Evolutionary conservation across 2,329 filamentous ascomycete genomes (phyloP).

Genomic region (Claviceps fusiformis): DNA sequence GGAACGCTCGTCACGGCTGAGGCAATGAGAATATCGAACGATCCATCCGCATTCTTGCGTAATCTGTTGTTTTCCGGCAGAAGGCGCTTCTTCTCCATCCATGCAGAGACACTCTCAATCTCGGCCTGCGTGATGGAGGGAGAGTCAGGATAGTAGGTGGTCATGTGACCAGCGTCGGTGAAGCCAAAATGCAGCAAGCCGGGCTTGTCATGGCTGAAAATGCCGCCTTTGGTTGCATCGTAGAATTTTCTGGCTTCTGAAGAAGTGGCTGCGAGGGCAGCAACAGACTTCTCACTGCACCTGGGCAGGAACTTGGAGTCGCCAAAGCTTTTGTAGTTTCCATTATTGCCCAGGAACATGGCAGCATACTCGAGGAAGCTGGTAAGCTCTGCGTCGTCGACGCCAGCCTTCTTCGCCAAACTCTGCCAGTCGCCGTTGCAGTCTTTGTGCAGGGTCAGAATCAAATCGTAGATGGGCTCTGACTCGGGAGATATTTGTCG

Average conservation of each 20-base stretch:
- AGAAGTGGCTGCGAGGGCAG: conserved; percentile 47
- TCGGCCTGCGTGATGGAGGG: conserved; percentile 60
- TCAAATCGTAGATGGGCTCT: conserved; percentile 69
- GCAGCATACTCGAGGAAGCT: conserved; percentile 64
- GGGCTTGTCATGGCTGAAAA: conserved; percentile 53
- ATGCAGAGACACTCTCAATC: conserved; percentile 57
- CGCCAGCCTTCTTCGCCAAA: conserved; percentile 48
- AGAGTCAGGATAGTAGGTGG: conserved; percentile 70
- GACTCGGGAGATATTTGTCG: conserved; percentile 73
- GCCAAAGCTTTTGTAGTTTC: conserved; percentile 81
- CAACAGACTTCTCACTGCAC: conserved; percentile 48
- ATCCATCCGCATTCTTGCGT: conserved; percentile 48
- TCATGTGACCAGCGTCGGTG: conserved; percentile 61
- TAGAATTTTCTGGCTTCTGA: conserved; percentile 51
- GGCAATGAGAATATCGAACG: conserved; percentile 63
- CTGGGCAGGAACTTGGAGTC: conserved; percentile 74
- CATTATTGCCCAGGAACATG: conserved; percentile 66
- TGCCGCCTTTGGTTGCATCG: conserved; percentile 53
- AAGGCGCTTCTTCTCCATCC: conserved; percentile 58
- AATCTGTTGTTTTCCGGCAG: conserved; percentile 67
- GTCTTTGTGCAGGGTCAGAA: conserved; percentile 55
- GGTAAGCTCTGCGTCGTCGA: conserved; percentile 49
- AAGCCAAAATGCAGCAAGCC: conserved; percentile 65
- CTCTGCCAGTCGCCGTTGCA: conserved; percentile 57
- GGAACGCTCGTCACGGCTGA: conserved; percentile 51